Evolutionary conservation across 1,139 yeast genomes (phyloP), one percentile per base, ranked within the genome.

Genomic region (Yamadazyma friedrichii): DNA sequence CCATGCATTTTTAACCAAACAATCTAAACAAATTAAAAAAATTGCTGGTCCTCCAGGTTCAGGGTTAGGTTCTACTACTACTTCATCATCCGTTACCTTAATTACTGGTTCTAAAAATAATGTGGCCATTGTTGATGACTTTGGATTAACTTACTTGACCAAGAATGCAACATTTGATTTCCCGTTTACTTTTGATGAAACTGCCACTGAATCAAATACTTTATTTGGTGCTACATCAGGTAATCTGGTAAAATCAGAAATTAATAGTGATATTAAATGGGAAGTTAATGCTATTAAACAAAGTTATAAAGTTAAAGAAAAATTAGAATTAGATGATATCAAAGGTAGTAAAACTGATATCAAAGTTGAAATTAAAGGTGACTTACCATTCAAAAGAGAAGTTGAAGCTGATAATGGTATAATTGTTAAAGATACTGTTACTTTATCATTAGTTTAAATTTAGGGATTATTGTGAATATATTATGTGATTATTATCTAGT

Each of bases 371-470:
- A 38, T 31, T 15, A 40, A 32, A 13, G 42, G 40, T 35, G 40
- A 38, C 28, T 16, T 38, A 11, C 44, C 45, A 32, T 48, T 42
- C 39, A 32, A 45, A 20, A 80, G 72, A 67, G 82, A 78, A 36
- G 73, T 77, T 47, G 81, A 80, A 46, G 74, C 65, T 41, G 78
- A 75, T 22, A 74, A 55, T 46, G 77, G 76, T 33, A 75, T 71
- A 32, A 42, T 49, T 27, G 43, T 44, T 22, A 45, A 49, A 33
- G 50, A 48, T 31, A 40, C 45, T 31, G 2, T 34, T 20, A 39
- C 31, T 26, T 30, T 38, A 33, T 29, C 17, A 15, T 9, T 29
- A 13, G 15, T 13, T 29, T 29, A 29, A 15, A 15, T 29, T n/a
- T 29, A 6, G 24, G 24, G 24, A 20, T 6, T 20, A 20, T 20